Conservation (phyloP, 2,329 filamentous ascomycete species). For the Penicillium sp. region DNA sequence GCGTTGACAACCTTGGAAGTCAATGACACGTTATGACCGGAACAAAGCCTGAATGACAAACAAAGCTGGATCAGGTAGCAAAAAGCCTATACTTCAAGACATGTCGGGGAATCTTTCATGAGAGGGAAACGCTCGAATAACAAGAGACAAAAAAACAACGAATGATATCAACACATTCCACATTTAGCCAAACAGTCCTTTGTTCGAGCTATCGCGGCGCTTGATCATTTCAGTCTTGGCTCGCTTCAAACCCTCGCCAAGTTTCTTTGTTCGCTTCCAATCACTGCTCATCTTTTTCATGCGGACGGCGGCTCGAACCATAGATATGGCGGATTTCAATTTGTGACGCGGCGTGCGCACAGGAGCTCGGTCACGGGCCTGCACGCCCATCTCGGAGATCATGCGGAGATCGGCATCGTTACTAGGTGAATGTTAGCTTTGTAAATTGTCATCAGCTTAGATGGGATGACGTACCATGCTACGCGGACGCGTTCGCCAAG, state of each 20-base stretch:
- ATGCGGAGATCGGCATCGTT: constrained; percentile 90
- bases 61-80: not conserved
- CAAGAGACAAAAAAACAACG: constrained; percentile 22
- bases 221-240: constrained; percentile 45
- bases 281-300: constrained; percentile 49
- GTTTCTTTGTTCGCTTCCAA: constrained; percentile 46
- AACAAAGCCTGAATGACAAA: not conserved
- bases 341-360: constrained; percentile 42
- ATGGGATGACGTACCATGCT: constrained; percentile 72
- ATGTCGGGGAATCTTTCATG: constrained; percentile 27
- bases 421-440: constrained; percentile 52
- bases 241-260: constrained; percentile 47
- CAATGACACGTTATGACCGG: not conserved
- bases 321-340: constrained; percentile 44
- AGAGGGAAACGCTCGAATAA: constrained; percentile 22
- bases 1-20: not conserved
- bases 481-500: constrained; percentile 65
- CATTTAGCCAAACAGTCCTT: constrained; percentile 20
- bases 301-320: constrained; percentile 47
- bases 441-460: constrained; percentile 5
- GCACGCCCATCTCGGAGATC: constrained; percentile 78
- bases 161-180: constrained; percentile 24
- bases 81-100: constrained; percentile 19
- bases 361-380: constrained; percentile 37
- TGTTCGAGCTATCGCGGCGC: constrained; percentile 35